Evolutionary conservation across 768 basidiomycete species (phyloP).

Genomic region (Galerina marginata): DNA sequence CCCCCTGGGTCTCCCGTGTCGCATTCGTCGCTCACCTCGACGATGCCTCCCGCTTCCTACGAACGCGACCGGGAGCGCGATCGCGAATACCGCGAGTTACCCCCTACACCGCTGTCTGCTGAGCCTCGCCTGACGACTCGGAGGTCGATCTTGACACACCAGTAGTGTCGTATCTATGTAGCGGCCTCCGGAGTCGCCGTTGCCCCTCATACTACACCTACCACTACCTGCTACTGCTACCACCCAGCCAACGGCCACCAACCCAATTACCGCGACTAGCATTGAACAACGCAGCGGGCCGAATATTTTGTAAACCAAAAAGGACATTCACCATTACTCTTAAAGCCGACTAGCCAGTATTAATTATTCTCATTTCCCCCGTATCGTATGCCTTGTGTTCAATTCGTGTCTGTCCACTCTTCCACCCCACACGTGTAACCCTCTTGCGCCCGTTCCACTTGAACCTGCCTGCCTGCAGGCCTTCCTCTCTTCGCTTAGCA

Average conservation of each 20-base stretch:
- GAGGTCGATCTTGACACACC: conserved; percentile 38
- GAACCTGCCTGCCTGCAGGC: conserved; percentile 2
- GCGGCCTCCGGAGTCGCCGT: neutral
- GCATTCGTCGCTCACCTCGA: conserved; percentile 19
- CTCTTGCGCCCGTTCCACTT: conserved; percentile 4
- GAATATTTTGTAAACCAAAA: conserved; percentile 3
- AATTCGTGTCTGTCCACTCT: conserved; percentile 1
- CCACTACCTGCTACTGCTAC: too few species aligned
- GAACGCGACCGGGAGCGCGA: conserved; percentile 64
- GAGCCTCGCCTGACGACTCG: conserved; percentile 42
- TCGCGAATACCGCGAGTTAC: conserved; percentile 40
- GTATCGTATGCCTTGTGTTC: conserved; percentile 15
- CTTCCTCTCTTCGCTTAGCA: conserved; percentile 9
- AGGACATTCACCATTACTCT: conserved; percentile 13
- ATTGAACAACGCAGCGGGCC: too few species aligned
- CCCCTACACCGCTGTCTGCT: conserved; percentile 50
- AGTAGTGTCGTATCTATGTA: conserved; percentile 10
- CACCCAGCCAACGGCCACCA: too few species aligned
- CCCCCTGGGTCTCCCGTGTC: conserved; percentile 15
- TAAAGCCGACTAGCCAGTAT: conserved; percentile 7
- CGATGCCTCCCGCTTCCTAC: conserved; percentile 37
- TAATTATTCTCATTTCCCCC: conserved; percentile 16
- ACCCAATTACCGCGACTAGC: too few species aligned
- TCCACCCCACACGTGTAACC: conserved; percentile 19
- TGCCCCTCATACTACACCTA: too few species aligned